Evolutionary conservation across 306 rosid species (phyloP), one percentile per base, ranked within the genome.

Genomic region (Ammopiptanthus mongolicus): DNA sequence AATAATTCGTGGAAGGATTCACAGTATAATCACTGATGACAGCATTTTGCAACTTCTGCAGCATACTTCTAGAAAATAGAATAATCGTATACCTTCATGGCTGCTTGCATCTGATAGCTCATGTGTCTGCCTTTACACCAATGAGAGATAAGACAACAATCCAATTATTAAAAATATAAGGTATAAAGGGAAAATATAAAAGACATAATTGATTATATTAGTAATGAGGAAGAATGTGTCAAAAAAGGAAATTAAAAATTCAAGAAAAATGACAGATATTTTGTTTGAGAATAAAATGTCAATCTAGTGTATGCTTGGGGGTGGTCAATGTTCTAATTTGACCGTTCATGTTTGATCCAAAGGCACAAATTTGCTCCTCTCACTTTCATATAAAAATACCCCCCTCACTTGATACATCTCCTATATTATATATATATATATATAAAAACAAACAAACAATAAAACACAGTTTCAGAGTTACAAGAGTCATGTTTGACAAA

Each of bases 71-170:
- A 50, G 72, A 55, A 73, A 55, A 65, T 42, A 44, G 39, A 62
- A 73, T 19, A 72, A 78, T 53, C 50, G 51, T 33, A 44, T 57
- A 85, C 90, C 93, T 87, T 84, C 84, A 47, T 81, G 63, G 31
- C 69, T 74, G 65, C 47, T 2, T 64, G 84, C 84, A 69, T 82
- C 86, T 12, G 88, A 73, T 12, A 78, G 77, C 57, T 66, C 87
- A 58, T 41, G 66, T 41, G 80, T 70, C 92, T 90, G 78, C 83
- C 80, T 86, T 74, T 75, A 70, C 65, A 72, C 61, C 78, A 76
- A 72, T 52, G 77, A 65, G 19, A 68, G 69, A 76, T 48, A 50
- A 36, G 34, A 53, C 31, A 56, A 77, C 5, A 75, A 18, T 31
- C 23, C 37, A 65, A 73, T 80, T 47, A 73, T 80, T 47, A 57